Conservation (phyloP, 2,329 filamentous ascomycete species). For the Domatiomyces globalis region DNA sequence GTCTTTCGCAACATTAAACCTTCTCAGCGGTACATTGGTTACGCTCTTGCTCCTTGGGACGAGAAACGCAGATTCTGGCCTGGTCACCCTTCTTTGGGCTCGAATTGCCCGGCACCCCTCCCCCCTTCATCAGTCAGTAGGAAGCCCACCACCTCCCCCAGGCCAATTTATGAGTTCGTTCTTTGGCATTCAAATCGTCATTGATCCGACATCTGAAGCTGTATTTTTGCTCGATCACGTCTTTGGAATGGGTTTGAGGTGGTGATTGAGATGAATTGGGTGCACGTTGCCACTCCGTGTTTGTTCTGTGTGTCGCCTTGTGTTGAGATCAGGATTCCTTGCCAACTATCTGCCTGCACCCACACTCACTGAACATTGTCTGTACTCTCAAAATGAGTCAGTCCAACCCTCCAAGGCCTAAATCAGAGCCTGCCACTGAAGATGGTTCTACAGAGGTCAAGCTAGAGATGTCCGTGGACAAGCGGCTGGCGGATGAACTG, state of each 20-base stretch:
- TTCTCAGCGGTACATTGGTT: no score
- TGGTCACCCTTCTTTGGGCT: not conserved
- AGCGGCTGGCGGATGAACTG: constrained; percentile 9
- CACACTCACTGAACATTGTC: not conserved
- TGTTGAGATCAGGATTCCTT: not conserved
- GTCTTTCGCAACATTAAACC: no score
- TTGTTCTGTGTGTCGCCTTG: not conserved
- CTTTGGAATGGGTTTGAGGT: not conserved
- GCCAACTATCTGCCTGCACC: not conserved
- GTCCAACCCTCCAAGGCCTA: constrained; percentile 4
- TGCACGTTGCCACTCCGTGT: not conserved
- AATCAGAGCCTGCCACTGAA: constrained; percentile 8
- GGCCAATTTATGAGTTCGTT: not conserved
- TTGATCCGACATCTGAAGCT: not conserved
- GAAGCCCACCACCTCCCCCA: not conserved
- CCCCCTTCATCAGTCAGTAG: not conserved
- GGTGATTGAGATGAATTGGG: not conserved
- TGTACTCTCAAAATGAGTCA: constrained; percentile 7
- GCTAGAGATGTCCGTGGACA: constrained; percentile 10
- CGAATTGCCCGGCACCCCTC: not conserved
- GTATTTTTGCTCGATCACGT: not conserved
- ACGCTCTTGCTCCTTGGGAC: not conserved
- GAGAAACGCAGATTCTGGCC: not conserved
- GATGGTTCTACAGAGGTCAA: constrained; percentile 12
- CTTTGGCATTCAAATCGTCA: not conserved